Base-by-base conservation (phyloP, 2,329 filamentous ascomycete species). In the Orbilia oligospora region DNA sequence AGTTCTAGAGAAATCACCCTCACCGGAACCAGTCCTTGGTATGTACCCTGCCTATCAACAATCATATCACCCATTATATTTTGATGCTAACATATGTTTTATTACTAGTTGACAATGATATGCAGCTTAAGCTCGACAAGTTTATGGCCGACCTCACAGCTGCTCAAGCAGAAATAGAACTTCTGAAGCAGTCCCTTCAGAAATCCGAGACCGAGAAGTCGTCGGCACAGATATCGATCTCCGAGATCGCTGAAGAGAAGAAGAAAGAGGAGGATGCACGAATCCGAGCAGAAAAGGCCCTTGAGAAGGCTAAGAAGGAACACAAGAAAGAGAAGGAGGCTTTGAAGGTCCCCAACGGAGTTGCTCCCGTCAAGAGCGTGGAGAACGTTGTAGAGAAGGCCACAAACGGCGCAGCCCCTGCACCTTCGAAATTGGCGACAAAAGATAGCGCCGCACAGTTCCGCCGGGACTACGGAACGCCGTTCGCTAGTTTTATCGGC, bases 401-500 rank as follows among this genome's bases (percentile, higher is more conserved):
- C 80, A 86, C 27, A 83, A 82, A 83, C 85, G 81, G 86, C 83
- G 65, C 82, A 85, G 78, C 83, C 85, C 77, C 83, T 83, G 79
- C 86, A 86, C 53, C 53, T 38, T 88, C 56, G 85, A 85, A 64
- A 12, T 53, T 71, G 16, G 55, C 63, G 83, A 76, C 82, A 83
- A 73, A 80, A 81, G 65, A 82, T 82, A 71, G 82, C 82, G 82
- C 55, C 27, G 46, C 48, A 83, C 84, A 72, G 24, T 56, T 72
- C 33, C 69, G 58, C 22, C 64, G 82, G 85, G 27, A 58, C 84
- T 87, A 79, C 87, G 90, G 55, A 87, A 87, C 92, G 75, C 93
- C 93, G 16, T 95, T 94, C 83, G 91, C 91, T 48, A 94, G 92
- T 1, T 93, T 95, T 89, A 85, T 96, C 55, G 91, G 93, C 10